Base-by-base conservation (phyloP, 2,329 filamentous ascomycete species). In the Verticillium isaacii region DNA sequence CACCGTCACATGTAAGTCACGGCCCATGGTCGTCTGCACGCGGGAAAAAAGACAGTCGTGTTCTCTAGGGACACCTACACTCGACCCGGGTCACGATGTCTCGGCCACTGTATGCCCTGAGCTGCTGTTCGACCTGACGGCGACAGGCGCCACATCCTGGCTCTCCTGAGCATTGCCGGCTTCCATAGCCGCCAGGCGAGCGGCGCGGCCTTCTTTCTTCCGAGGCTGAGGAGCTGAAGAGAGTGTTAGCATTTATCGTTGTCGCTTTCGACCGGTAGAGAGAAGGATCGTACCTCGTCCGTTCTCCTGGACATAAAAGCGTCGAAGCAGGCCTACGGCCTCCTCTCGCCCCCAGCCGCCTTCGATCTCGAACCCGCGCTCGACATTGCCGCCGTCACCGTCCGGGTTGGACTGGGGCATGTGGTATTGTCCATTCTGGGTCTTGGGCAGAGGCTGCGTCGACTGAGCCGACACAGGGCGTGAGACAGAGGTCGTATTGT, bases 251-350 rank as follows among this genome's bases (percentile, higher is more conserved):
- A 29, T 29, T 29, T 55, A 7, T 2, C 34, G 14, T 60, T 34
- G 32, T 9, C 17, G 11, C n/a, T n/a, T n/a, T 56, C 25, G 17
- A 17, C 29, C 14, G 15, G 11, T 11, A n/a, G 36, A 52, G 11
- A 12, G 15, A 15, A 2, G 45, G 23, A 54, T 70, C 80, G 69
- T 78, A 91, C 91, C 92, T 82, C 95, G 91, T 66, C 91, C 92
- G 75, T 99, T 99, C 76, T 99, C 93, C 76, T 99, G 95, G 36
- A 99, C 91, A 74, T 99, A 99, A 76, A 99, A 99, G 63, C 94
- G 88, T 66, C 96, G 85, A 67, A 99, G 81, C 67, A 99, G 77
- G 75, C 94, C 93, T 63, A 99, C 96, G 5, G 95, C 94, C 72
- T 98, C 94, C 70, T 97, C 91, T 56, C 92, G 86, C 69, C 92